These are phyloP conservation scores for Bipolaris cookei DNA, from an alignment of 2,329 filamentous ascomycete species.

Conservation along the genomic window DNA sequence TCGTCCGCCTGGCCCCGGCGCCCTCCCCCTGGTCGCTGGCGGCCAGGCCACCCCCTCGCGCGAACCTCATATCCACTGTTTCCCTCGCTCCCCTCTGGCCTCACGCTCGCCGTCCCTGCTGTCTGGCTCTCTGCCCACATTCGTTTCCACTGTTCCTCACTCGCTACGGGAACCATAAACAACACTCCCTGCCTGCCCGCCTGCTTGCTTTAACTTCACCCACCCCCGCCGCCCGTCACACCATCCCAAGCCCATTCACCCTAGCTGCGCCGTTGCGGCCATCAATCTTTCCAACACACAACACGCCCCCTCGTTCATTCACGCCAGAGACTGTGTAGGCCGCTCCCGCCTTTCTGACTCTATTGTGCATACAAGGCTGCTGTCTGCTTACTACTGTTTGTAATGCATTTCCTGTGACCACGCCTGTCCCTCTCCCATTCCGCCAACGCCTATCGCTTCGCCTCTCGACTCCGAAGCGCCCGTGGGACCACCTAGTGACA, in stretches of 20 bases:
- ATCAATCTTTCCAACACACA: constrained; percentile 4
- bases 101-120: constrained; percentile 25
- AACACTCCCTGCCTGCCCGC: constrained; percentile 5
- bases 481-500: constrained; percentile 19
- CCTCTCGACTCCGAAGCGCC: constrained; percentile 16
- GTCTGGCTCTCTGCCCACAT: constrained; percentile 22
- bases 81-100: constrained; percentile 25
- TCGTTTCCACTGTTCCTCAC: constrained; percentile 44
- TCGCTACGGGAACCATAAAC: constrained; percentile 36
- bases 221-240: no score
- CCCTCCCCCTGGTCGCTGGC: constrained; percentile 1
- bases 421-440: constrained; percentile 24
- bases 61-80: constrained; percentile 36
- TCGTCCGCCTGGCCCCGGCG: constrained; percentile 15
- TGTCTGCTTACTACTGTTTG: constrained; percentile 20
- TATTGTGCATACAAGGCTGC: constrained; percentile 17
- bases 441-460: constrained; percentile 27
- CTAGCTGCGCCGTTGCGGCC: not conserved
- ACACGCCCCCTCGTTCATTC: constrained; percentile 4
- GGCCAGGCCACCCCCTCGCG: constrained; percentile 11
- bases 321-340: constrained; percentile 24
- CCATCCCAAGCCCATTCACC: not conserved
- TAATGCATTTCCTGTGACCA: constrained; percentile 42
- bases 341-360: constrained; percentile 19
- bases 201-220: not conserved